phyloP scores from a whole-genome alignment of 2,329 filamentous ascomycete species.

The Fusarium mangiferae region DNA sequence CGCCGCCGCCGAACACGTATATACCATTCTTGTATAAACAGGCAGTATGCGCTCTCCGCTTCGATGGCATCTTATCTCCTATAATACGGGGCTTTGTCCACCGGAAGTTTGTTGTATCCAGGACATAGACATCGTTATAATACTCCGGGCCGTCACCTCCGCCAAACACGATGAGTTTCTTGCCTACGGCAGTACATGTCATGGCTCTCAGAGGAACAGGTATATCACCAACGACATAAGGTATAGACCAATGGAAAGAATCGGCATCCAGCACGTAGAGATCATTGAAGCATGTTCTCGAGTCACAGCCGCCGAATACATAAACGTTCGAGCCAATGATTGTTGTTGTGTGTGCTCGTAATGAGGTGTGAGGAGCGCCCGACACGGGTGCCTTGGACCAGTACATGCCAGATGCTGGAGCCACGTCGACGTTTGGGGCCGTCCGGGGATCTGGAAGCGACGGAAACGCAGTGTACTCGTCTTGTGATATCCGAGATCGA shows the following conservation, averaged over 20 bases:
- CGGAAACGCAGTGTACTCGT: conserved; percentile 62
- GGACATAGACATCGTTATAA: conserved; percentile 77
- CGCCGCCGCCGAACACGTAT: conserved; percentile 77
- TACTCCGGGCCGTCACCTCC: conserved; percentile 76
- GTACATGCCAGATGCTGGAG: conserved; percentile 77
- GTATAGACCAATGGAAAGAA: conserved; percentile 74
- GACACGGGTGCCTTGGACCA: conserved; percentile 75
- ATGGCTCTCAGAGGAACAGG: conserved; percentile 74
- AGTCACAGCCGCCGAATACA: conserved; percentile 76
- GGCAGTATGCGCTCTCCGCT: conserved; percentile 74
- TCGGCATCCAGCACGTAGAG: conserved; percentile 76
- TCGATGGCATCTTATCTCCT: conserved; percentile 68
- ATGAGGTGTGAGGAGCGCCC: conserved; percentile 67
- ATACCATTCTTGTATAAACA: conserved; percentile 77
- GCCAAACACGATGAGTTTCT: conserved; percentile 76
- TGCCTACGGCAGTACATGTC: conserved; percentile 77
- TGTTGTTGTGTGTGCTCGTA: conserved; percentile 75
- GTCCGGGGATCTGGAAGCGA: conserved; percentile 66
- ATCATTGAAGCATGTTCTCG: conserved; percentile 74
- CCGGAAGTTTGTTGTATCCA: conserved; percentile 76
- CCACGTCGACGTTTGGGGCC: conserved; percentile 68
- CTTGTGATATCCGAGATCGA: conserved; percentile 46
- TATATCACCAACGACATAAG: conserved; percentile 72
- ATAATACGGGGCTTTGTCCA: conserved; percentile 72
- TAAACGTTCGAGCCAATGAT: conserved; percentile 74